Evolutionary conservation across 1,284 basidiomycete genomes (phyloP).

Genomic region (Trametes polyzona): DNA sequence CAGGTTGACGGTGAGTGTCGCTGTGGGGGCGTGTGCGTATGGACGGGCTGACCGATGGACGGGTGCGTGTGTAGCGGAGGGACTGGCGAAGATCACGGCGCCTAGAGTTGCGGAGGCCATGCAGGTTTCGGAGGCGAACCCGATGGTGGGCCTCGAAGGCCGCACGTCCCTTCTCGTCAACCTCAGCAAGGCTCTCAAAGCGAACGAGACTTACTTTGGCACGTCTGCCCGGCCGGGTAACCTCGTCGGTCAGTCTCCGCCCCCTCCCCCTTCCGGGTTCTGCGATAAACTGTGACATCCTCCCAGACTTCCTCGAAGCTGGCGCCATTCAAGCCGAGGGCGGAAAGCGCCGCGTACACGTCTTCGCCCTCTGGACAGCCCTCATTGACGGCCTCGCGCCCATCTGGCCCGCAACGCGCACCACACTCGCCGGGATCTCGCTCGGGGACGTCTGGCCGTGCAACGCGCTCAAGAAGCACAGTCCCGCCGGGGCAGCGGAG

Average conservation of each 20-base stretch:
- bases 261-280: neutral
- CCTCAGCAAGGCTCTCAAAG: slow-evolving; percentile 71
- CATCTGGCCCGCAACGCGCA: slow-evolving; percentile 89
- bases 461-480: slow-evolving; percentile 47
- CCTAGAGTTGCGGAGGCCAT: slow-evolving; percentile 71
- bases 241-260: slow-evolving; percentile 62
- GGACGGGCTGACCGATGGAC: no score
- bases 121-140: slow-evolving; percentile 82
- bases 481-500: slow-evolving; percentile 35
- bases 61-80: slow-evolving; percentile 57
- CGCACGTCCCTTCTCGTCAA: slow-evolving; percentile 77
- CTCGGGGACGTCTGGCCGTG: slow-evolving; percentile 95
- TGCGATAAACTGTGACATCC: neutral
- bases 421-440: slow-evolving; percentile 62
- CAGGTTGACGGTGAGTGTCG: slow-evolving; percentile 73
- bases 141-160: slow-evolving; percentile 91
- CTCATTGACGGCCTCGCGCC: slow-evolving; percentile 83
- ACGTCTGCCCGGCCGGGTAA: slow-evolving; percentile 77
- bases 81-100: slow-evolving; percentile 67
- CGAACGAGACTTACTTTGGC: slow-evolving; percentile 73
- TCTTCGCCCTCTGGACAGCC: slow-evolving; percentile 79
- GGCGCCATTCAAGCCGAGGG: slow-evolving; percentile 48
- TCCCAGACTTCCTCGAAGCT: slow-evolving; percentile 72
- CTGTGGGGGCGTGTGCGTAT: neutral
- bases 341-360: slow-evolving; percentile 50